phyloP scores from a whole-genome alignment of 148 eudicot species.

The Silene latifolia region DNA sequence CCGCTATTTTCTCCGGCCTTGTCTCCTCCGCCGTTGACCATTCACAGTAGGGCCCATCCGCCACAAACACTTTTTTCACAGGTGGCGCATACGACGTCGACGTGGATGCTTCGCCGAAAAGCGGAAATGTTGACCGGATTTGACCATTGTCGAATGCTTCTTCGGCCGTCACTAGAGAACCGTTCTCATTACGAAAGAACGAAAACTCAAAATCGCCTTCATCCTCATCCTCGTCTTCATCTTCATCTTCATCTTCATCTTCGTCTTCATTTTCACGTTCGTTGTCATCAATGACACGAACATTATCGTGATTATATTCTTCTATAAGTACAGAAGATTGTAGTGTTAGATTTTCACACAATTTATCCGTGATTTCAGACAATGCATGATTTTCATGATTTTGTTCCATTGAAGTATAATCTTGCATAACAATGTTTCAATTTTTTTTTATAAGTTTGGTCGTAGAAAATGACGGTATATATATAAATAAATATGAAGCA shows the following conservation, averaged over 20 bases:
- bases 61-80: conserved; percentile 50
- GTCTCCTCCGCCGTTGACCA: conserved; percentile 33
- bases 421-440: not conserved
- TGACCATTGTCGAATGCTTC: conserved; percentile 63
- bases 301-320: not conserved
- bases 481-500: too few species aligned
- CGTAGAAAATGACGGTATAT: too few species aligned
- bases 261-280: conserved; percentile 6
- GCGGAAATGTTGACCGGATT: conserved; percentile 52
- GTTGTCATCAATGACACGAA: not conserved
- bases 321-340: not conserved
- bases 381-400: conserved; percentile 1
- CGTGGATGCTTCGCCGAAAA: conserved; percentile 16
- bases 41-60: conserved; percentile 46
- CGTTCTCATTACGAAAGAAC: conserved; percentile 4
- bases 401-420: conserved; percentile 4
- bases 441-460: not conserved
- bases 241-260: not conserved
- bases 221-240: not conserved
- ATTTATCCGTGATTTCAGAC: conserved; percentile 14
- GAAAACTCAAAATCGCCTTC: conserved; percentile 25
- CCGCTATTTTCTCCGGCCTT: conserved; percentile 15
- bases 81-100: conserved; percentile 30
- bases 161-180: conserved; percentile 48
- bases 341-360: conserved; percentile 9